Percentiles rank a stretch among this genome's conserved stretches.
Conservation (phyloP, 345 rosid species). For the Carallia brachiata region DNA sequence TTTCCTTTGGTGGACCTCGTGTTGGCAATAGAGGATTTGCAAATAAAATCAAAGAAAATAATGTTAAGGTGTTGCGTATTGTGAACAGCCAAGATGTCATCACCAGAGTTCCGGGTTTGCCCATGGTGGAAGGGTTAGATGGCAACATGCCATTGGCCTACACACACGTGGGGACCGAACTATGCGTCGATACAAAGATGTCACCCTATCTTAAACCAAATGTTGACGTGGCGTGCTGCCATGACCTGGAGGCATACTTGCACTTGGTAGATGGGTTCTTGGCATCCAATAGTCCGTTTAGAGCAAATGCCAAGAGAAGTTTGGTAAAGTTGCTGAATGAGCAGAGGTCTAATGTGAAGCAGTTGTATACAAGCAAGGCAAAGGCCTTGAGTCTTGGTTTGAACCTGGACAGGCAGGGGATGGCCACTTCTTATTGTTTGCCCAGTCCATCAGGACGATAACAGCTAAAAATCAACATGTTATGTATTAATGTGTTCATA, state of each 20-base stretch:
- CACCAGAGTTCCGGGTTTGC: conserved; percentile 25
- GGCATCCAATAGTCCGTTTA: conserved; percentile 75
- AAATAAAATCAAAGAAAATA: conserved; percentile 12
- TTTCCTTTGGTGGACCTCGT: conserved; percentile 31
- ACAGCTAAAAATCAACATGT: no score
- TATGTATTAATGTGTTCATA: no score
- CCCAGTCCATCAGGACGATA: conserved; percentile 50
- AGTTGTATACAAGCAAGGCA: conserved; percentile 71
- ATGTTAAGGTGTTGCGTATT: conserved; percentile 25
- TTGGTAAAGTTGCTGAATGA: conserved; percentile 64
- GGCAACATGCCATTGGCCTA: conserved; percentile 26
- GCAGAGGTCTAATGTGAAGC: conserved; percentile 73
- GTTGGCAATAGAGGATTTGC: conserved; percentile 29
- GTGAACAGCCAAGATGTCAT: conserved; percentile 31
- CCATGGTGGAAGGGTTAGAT: conserved; percentile 11
- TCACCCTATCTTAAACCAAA: conserved; percentile 31
- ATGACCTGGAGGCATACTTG: conserved; percentile 32
- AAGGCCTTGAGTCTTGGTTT: conserved; percentile 37
- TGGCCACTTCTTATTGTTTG: conserved; percentile 36
- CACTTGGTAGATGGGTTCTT: conserved; percentile 73
- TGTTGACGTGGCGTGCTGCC: conserved; percentile 35
- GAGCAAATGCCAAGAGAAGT: conserved; percentile 90
- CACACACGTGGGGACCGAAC: conserved; percentile 28
- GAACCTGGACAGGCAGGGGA: conserved; percentile 37
- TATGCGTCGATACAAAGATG: conserved; percentile 23